A percentile compares a stretch with the other conserved stretches of the same genome.
These are phyloP conservation scores for Dendrocalamus latiflorus DNA, from an alignment of 202 grass and related monocot species.

Conservation along the genomic window DNA sequence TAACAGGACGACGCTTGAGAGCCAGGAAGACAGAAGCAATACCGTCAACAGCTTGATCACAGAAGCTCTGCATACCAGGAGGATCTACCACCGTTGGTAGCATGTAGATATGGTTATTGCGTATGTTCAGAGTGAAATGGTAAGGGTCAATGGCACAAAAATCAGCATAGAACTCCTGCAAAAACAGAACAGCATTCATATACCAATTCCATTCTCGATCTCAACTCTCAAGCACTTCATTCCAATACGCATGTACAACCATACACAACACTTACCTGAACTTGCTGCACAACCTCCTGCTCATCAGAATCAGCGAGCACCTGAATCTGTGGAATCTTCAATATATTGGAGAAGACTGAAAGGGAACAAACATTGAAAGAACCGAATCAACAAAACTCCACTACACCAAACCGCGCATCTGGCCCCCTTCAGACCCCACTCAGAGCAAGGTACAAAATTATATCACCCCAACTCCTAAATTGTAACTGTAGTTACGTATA, in stretches of 20 bases:
- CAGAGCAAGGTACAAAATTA: not conserved
- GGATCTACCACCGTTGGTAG: constrained; percentile 70
- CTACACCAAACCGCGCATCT: not conserved
- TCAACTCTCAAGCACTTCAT: constrained; percentile 15
- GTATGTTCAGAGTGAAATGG: constrained; percentile 92
- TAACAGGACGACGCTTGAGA: constrained; percentile 80
- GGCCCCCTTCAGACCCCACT: not conserved
- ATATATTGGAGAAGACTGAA: constrained; percentile 92
- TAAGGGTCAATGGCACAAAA: constrained; percentile 84
- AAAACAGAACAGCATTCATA: constrained; percentile 21
- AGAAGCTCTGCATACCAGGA: constrained; percentile 66
- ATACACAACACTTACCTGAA: constrained; percentile 57
- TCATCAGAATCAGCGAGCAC: constrained; percentile 97
- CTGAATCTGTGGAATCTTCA: constrained; percentile 96
- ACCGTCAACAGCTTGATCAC: constrained; percentile 93
- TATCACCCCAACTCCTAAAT: not conserved
- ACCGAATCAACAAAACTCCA: not conserved
- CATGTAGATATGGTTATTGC: constrained; percentile 85
- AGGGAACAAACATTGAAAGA: constrained; percentile 15
- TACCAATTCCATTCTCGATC: not conserved
- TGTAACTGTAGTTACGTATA: not conserved
- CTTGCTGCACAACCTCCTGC: constrained; percentile 94
- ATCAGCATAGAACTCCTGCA: constrained; percentile 94
- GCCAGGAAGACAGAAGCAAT: constrained; percentile 91
- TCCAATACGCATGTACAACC: not conserved